Conservation (phyloP, 1,139 yeast genomes). For the Candida dubliniensis region DNA sequence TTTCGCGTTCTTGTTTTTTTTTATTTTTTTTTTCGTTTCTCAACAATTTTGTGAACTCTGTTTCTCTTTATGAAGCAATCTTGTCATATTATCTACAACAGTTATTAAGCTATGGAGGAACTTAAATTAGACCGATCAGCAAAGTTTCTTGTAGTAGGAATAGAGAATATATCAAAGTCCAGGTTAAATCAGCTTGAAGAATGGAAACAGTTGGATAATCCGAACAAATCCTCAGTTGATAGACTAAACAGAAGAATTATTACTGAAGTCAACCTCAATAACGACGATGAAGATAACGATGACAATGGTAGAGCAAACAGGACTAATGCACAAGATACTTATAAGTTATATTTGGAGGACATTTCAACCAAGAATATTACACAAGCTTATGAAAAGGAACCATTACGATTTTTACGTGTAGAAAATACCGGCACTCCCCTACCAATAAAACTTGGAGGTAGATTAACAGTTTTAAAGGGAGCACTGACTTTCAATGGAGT, state of each 20-base stretch:
- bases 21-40: background rate
- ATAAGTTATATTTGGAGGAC: conserved; percentile 38
- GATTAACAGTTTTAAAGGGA: conserved; percentile 32
- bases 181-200: conserved; percentile 37
- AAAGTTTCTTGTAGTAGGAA: conserved; percentile 32
- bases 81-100: background rate
- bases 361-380: conserved; percentile 27
- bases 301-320: background rate
- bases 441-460: conserved; percentile 41
- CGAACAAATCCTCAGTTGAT: conserved; percentile 43
- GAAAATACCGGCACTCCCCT: conserved; percentile 28
- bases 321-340: conserved; percentile 15
- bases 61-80: background rate
- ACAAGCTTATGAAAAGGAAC: conserved; percentile 42
- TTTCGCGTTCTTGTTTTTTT: conserved; percentile 1
- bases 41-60: background rate
- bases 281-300: conserved; percentile 14
- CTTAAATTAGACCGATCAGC: conserved; percentile 19
- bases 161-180: conserved; percentile 38
- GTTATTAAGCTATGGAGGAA: background rate
- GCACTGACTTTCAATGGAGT: conserved; percentile 36
- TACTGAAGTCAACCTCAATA: conserved; percentile 34
- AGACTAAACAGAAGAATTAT: conserved; percentile 28
- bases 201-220: conserved; percentile 40
- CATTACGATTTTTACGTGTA: conserved; percentile 33